A percentile compares a stretch with the other conserved stretches of the same genome.
phyloP scores from a whole-genome alignment of 2,329 filamentous ascomycete species.

The Xylariales sp. region DNA sequence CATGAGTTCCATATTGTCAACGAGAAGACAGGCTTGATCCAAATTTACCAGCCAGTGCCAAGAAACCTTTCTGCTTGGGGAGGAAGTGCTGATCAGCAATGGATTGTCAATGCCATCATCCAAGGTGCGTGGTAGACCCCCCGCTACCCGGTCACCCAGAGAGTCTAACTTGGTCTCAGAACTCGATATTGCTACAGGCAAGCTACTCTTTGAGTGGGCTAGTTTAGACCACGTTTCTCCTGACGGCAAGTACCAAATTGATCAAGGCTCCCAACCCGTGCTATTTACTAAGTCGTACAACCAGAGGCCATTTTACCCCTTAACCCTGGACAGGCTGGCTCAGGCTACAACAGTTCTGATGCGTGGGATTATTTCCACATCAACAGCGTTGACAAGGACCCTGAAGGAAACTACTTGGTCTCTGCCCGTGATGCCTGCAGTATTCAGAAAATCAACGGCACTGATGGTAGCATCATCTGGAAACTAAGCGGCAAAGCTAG shows the following conservation, averaged over 20 bases:
- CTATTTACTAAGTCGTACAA: constrained; percentile 11
- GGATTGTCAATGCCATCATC: constrained; percentile 51
- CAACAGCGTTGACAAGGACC: constrained; percentile 50
- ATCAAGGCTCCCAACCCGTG: not conserved
- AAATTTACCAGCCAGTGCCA: constrained; percentile 48
- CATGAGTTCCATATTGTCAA: constrained; percentile 53
- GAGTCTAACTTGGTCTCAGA: constrained; percentile 16
- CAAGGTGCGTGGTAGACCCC: constrained; percentile 37
- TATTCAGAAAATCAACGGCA: constrained; percentile 41
- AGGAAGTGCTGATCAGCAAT: constrained; percentile 42
- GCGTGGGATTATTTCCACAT: constrained; percentile 55
- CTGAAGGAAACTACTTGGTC: constrained; percentile 48
- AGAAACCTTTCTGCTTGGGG: constrained; percentile 41
- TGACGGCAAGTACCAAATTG: constrained; percentile 32
- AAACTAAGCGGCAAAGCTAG: constrained; percentile 46
- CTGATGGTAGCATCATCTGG: constrained; percentile 46
- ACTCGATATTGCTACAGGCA: constrained; percentile 48
- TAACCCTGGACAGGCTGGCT: constrained; percentile 36
- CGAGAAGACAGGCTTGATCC: constrained; percentile 47
- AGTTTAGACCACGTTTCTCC: constrained; percentile 52
- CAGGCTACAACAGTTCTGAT: constrained; percentile 21
- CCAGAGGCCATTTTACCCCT: constrained; percentile 41
- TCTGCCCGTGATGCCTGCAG: constrained; percentile 45
- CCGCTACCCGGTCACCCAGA: not conserved
- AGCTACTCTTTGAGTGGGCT: constrained; percentile 55